These are phyloP conservation scores for Wickerhamomyces pijperi DNA, from an alignment of 805 yeast genomes.

Conservation along the genomic window DNA sequence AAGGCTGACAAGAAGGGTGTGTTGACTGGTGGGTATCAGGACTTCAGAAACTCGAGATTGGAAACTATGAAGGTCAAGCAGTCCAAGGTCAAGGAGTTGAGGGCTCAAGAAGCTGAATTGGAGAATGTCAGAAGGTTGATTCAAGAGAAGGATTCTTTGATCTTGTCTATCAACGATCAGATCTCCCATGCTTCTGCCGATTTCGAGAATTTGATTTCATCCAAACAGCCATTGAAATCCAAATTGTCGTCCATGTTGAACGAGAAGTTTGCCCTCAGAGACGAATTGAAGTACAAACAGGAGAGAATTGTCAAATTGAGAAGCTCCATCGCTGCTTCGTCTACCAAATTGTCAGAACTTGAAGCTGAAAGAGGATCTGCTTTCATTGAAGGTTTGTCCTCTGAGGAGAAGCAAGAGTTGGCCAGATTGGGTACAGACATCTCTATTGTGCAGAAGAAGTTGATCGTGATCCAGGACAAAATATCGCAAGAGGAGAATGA, in stretches of 20 bases:
- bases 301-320: constrained; percentile 4
- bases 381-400: constrained; percentile 42
- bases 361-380: constrained; percentile 37
- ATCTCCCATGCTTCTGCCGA: constrained; percentile 22
- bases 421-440: constrained; percentile 24
- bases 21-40: constrained; percentile 80
- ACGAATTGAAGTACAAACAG: constrained; percentile 23
- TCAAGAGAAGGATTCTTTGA: constrained; percentile 34
- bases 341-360: constrained; percentile 25
- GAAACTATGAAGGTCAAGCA: constrained; percentile 55
- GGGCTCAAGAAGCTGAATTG: constrained; percentile 28
- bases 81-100: constrained; percentile 38
- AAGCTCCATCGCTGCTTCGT: constrained; percentile 11
- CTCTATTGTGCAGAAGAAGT: constrained; percentile 25
- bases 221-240: constrained; percentile 32
- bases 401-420: constrained; percentile 36
- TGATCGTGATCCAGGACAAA: constrained; percentile 28
- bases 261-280: constrained; percentile 31
- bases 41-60: constrained; percentile 53
- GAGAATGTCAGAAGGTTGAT: constrained; percentile 27
- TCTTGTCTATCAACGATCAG: constrained; percentile 38
- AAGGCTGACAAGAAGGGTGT: constrained; percentile 77
- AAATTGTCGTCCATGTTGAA: constrained; percentile 30
- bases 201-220: constrained; percentile 31
- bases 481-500: constrained; percentile 36